Evolutionary conservation across 2,329 filamentous ascomycete genomes (phyloP), one percentile per base, ranked within the genome.

Genomic region (Alternaria sp.): DNA sequence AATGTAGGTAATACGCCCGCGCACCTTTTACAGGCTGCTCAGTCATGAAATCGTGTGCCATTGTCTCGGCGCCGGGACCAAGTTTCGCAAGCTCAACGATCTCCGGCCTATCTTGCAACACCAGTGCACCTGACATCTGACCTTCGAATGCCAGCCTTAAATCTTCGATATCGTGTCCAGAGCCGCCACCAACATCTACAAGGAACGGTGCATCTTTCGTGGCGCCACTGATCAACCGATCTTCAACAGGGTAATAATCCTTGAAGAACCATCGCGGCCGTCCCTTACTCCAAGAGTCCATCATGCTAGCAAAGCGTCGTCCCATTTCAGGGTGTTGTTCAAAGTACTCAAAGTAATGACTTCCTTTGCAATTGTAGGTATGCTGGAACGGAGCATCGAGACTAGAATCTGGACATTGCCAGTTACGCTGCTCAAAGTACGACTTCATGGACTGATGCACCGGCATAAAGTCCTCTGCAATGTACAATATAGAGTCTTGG

Each of bases 41-140:
- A 3, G 63, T 68, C 42, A 71, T 28, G 44, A 72, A 80, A 51
- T 80, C 76, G 36, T 80, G 76, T 1, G 65, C 51, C 69, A 75
- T 75, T 2, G 24, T 52, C 42, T 75, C 68, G 5, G 76, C 67
- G 0, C 67, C 53, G 8, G 63, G 49, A 17, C 77, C 46, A 0
- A 67, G 33, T 6, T 63, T 51, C 10, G 75, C 70, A 6, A 68
- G 37, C 33, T 58, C 42, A 5, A 73, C 54, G 2, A 72, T 65
- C 54, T 70, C 66, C 1, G 66, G 66, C 0, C 65, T 48, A 10
- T 72, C 71, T 41, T 73, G 69, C 5, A 72, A 44, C 3, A 73
- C 54, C 11, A 72, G 51, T 5, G 51, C 52, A 14, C 69, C 71
- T 2, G 64, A 61, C 7, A 71, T 28, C 10, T 61, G 53, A 5